phyloP scores from a whole-genome alignment of 2,329 filamentous ascomycete species.

The Knufia petricola region DNA sequence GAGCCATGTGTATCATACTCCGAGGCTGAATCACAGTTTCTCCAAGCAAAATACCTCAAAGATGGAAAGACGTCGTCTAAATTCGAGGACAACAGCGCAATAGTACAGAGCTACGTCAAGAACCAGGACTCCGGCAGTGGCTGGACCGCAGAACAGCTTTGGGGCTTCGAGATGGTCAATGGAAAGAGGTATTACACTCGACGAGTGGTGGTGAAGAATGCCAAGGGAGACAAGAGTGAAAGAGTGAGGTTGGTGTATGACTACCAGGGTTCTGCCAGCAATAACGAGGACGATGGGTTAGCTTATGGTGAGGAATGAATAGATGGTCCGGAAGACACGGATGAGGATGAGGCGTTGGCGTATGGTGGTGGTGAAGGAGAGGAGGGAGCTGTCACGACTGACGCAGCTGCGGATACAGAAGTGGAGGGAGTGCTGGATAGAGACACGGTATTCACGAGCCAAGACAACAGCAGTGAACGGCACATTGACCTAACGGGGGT shows the following conservation, averaged over 20 bases:
- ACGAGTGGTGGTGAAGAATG: conserved; percentile 33
- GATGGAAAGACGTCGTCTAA: conserved; percentile 49
- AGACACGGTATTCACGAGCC: not conserved
- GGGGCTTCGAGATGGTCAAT: conserved; percentile 38
- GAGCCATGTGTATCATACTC: conserved; percentile 32
- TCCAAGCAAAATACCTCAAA: conserved; percentile 33
- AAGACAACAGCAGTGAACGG: not conserved
- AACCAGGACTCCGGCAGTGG: conserved; percentile 31
- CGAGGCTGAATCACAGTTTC: conserved; percentile 30
- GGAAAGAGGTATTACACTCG: conserved; percentile 35
- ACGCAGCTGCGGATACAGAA: not conserved
- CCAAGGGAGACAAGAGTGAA: conserved; percentile 25
- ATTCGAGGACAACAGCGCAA: conserved; percentile 47
- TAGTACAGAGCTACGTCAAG: conserved; percentile 43
- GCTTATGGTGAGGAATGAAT: conserved; percentile 19
- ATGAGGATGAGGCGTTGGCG: not conserved
- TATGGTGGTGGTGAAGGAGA: not conserved
- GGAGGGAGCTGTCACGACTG: too few species aligned
- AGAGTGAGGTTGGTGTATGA: conserved; percentile 34
- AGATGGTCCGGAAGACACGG: not conserved
- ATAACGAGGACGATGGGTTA: conserved; percentile 14
- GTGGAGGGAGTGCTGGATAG: too few species aligned
- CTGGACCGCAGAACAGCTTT: conserved; percentile 46
- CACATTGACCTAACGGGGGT: not conserved
- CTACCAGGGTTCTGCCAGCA: conserved; percentile 24